phyloP scores from a whole-genome alignment of 306 rosid species.

The Quercus engelmannii region DNA sequence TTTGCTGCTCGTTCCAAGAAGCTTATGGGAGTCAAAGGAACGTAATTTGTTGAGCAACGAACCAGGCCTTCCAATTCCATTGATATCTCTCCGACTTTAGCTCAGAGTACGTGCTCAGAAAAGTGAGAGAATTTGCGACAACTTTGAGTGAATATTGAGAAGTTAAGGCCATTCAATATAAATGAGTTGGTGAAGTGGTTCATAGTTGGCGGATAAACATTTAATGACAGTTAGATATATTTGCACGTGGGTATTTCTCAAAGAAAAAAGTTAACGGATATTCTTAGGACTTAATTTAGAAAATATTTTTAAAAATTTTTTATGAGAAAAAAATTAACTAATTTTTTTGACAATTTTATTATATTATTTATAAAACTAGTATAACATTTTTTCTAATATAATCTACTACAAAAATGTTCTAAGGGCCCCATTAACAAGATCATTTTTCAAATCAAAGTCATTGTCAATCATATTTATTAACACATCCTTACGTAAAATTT shows the following conservation, averaged over 20 bases:
- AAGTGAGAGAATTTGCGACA: conserved; percentile 15
- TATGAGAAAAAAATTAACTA: too few relatives aligned
- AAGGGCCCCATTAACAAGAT: too few relatives aligned
- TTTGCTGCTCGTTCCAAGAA: conserved; percentile 78
- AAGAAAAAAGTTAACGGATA: accelerated
- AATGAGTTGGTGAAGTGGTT: conserved; percentile 16
- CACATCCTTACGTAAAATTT: too few relatives aligned
- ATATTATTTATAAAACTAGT: too few relatives aligned
- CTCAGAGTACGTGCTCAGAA: background rate
- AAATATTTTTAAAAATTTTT: too few relatives aligned
- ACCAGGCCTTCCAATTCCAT: conserved; percentile 46
- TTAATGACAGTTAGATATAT: too few relatives aligned
- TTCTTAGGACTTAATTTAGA: accelerated
- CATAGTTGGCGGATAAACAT: conserved; percentile 6
- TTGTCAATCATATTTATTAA: too few relatives aligned
- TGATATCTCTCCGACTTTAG: conserved; percentile 43
- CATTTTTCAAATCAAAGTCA: too few relatives aligned
- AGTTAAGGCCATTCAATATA: background rate
- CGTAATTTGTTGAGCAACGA: conserved; percentile 59
- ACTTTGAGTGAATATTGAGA: background rate
- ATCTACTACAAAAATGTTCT: too few relatives aligned
- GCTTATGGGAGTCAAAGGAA: conserved; percentile 65
- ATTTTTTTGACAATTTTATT: too few relatives aligned
- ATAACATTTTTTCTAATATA: too few relatives aligned
- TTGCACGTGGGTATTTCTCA: too few relatives aligned